Evolutionary conservation across 176 grass and related monocot genomes (phyloP).

Genomic region (Hyparrhenia diplandra): DNA sequence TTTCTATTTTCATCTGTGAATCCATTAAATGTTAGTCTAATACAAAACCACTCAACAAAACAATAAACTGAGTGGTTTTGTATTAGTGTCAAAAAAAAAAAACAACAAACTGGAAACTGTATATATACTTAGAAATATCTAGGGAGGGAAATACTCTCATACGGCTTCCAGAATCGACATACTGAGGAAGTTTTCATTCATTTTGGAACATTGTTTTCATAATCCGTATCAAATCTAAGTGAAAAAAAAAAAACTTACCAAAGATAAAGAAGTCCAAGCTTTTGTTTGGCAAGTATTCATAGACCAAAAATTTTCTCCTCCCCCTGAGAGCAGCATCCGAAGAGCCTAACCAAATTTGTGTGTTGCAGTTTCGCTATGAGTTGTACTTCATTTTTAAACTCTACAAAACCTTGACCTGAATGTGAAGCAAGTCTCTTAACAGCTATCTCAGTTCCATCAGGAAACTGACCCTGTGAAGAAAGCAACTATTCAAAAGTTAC

Average conservation of each 20-base stretch:
- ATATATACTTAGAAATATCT: not conserved
- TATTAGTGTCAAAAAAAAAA: too few species aligned
- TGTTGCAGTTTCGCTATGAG: constrained; percentile 37
- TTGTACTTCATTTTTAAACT: constrained; percentile 28
- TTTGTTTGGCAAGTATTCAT: constrained; percentile 69
- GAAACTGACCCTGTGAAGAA: constrained; percentile 11
- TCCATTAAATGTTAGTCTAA: constrained; percentile 6
- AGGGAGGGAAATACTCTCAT: not conserved
- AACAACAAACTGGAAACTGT: not conserved
- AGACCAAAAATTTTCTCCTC: constrained; percentile 55
- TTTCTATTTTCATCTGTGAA: constrained; percentile 19
- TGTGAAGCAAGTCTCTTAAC: constrained; percentile 30
- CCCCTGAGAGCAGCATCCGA: constrained; percentile 36
- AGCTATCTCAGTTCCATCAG: constrained; percentile 13
- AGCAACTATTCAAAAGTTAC: not conserved
- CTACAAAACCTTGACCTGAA: constrained; percentile 28
- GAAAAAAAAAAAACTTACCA: not conserved
- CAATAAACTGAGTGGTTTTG: too few species aligned
- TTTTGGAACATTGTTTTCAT: not conserved
- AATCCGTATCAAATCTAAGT: not conserved
- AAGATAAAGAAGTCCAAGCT: constrained; percentile 66
- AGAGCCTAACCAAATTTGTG: constrained; percentile 31
- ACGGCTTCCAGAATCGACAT: not conserved
- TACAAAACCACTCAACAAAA: not conserved
- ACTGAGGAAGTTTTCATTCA: not conserved